A percentile compares a stretch with the other conserved stretches of the same genome.
Conservation (phyloP, 2,329 filamentous ascomycete genomes). For the Grosmannia penicillata region DNA sequence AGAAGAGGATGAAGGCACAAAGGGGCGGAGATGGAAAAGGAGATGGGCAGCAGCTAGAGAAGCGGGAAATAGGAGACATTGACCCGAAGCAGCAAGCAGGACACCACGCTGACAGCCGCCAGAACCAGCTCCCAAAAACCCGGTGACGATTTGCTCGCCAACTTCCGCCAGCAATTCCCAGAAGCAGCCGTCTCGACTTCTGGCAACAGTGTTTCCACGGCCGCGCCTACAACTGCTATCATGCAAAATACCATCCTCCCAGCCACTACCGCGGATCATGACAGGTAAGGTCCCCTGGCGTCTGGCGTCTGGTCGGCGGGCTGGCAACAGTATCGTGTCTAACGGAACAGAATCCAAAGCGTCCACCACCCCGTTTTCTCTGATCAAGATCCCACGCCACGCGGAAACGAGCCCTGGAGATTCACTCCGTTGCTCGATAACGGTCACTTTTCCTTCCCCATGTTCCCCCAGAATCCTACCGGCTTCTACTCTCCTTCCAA, state of each 20-base stretch:
- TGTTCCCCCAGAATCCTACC: conserved; percentile 64
- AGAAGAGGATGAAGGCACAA: too few relatives aligned
- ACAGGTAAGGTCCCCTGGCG: conserved; percentile 17
- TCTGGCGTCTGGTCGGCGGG: too few relatives aligned
- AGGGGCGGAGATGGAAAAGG: too few relatives aligned
- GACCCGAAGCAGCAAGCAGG: too few relatives aligned
- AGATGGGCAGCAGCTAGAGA: too few relatives aligned
- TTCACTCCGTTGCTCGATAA: conserved; percentile 83
- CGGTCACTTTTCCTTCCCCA: conserved; percentile 65
- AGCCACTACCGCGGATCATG: conserved; percentile 12
- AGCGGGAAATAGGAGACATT: too few relatives aligned
- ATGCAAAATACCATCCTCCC: conserved; percentile 8
- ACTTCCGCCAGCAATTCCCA: conserved; percentile 73
- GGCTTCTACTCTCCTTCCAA: conserved; percentile 84
- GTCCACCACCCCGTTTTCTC: conserved; percentile 30
- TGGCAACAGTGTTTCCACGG: conserved; percentile 23
- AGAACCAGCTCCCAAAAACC: conserved; percentile 76
- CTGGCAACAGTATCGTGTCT: too few relatives aligned
- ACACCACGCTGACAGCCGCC: not conserved
- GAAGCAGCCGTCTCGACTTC: conserved; percentile 40
- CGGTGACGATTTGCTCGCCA: conserved; percentile 66
- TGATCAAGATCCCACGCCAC: conserved; percentile 71
- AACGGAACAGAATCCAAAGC: conserved; percentile 28
- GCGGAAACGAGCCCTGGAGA: conserved; percentile 62
- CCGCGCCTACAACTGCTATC: conserved; percentile 17